Conservation (phyloP, 331 rosid species). For the Saraca asoca region DNA sequence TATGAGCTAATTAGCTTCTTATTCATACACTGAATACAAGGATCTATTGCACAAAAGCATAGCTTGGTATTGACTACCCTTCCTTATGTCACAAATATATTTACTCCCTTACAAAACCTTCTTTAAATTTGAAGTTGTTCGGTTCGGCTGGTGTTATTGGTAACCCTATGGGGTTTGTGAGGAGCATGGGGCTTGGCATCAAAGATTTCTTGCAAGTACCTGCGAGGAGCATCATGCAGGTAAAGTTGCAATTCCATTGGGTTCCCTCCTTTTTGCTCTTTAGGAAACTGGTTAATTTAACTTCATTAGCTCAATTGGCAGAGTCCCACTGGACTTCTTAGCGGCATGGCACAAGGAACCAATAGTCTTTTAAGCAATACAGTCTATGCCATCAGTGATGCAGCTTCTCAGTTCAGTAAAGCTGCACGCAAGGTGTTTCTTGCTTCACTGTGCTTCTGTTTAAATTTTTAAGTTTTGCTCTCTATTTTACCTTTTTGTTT, state of each 20-base stretch:
- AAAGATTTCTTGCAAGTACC: conserved; percentile 92
- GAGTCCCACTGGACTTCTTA: conserved; percentile 90
- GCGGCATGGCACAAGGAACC: conserved; percentile 95
- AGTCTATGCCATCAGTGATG: conserved; percentile 89
- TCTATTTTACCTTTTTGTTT: conserved; percentile 22
- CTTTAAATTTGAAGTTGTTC: conserved; percentile 62
- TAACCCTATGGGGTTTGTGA: conserved; percentile 95
- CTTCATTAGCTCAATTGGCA: conserved; percentile 41
- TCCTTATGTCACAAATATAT: background rate
- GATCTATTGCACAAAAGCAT: background rate
- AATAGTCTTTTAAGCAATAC: conserved; percentile 89
- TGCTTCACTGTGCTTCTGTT: conserved; percentile 23
- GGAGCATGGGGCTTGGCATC: conserved; percentile 89
- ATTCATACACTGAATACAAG: background rate
- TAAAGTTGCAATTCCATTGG: conserved; percentile 25
- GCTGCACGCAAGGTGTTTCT: conserved; percentile 88
- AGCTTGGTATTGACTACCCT: background rate
- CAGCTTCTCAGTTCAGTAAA: conserved; percentile 93
- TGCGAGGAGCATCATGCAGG: conserved; percentile 79
- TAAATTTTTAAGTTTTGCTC: conserved; percentile 9
- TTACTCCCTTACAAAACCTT: conserved; percentile 22
- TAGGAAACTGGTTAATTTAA: conserved; percentile 18
- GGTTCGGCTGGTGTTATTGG: conserved; percentile 99
- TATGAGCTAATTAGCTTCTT: background rate
- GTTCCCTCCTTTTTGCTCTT: conserved; percentile 11